Percentiles rank a stretch among this genome's conserved stretches.
Evolutionary conservation across 805 yeast genomes (phyloP).

Genomic region (Monosporozyma aerobia): DNA sequence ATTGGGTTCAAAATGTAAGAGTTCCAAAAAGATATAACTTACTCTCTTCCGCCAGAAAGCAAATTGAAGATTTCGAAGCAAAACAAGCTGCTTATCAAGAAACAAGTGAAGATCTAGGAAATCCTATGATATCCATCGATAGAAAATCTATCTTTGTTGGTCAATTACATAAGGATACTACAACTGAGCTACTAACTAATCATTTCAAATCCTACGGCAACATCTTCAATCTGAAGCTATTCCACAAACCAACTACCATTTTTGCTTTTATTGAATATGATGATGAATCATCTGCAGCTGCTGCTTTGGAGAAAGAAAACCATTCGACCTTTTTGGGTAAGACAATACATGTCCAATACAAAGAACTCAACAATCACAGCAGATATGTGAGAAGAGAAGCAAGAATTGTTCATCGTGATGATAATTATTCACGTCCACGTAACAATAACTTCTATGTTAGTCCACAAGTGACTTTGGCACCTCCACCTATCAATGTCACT

Average conservation of each 20-base stretch:
- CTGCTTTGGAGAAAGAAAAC: conserved; percentile 79
- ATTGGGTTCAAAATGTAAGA: conserved; percentile 83
- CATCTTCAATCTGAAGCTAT: conserved; percentile 46
- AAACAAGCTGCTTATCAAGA: neutral
- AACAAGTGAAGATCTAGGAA: conserved; percentile 6
- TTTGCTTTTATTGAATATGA: conserved; percentile 69
- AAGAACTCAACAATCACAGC: conserved; percentile 43
- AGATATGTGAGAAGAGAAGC: conserved; percentile 16
- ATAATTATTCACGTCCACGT: neutral
- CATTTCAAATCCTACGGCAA: conserved; percentile 64
- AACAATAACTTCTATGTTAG: conserved; percentile 12
- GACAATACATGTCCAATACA: conserved; percentile 79
- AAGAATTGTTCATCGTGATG: conserved; percentile 11
- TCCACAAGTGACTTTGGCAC: conserved; percentile 52
- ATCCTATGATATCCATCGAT: conserved; percentile 40
- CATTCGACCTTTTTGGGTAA: conserved; percentile 64
- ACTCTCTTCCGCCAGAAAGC: conserved; percentile 4
- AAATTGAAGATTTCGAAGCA: conserved; percentile 4
- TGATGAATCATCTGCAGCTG: conserved; percentile 66
- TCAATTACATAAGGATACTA: conserved; percentile 48
- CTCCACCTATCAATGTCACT: conserved; percentile 68
- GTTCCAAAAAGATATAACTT: conserved; percentile 33
- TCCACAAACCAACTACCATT: conserved; percentile 40
- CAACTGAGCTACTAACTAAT: conserved; percentile 44
- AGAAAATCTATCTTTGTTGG: conserved; percentile 72